These are phyloP conservation scores for Teunomyces atbi DNA, from an alignment of 805 yeast genomes.

Conservation along the genomic window DNA sequence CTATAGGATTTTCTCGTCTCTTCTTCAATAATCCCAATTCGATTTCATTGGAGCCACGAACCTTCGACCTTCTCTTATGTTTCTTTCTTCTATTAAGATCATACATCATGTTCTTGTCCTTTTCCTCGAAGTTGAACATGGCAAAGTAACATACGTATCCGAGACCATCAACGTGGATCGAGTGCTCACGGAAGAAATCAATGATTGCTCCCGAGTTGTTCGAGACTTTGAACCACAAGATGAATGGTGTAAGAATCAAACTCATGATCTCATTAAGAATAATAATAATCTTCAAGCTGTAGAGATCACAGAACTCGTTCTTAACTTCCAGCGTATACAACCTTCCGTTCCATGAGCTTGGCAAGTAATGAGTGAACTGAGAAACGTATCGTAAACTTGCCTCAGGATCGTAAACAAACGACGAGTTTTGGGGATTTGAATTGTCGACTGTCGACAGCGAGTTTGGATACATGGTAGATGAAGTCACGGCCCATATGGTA, in stretches of 20 bases:
- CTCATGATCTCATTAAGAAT: constrained; percentile 78
- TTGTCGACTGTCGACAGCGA: constrained; percentile 23
- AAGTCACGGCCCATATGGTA: constrained; percentile 79
- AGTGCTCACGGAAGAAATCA: constrained; percentile 87
- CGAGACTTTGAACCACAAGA: constrained; percentile 84
- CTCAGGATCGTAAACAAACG: constrained; percentile 86
- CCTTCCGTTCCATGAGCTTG: constrained; percentile 80
- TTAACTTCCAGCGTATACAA: constrained; percentile 85
- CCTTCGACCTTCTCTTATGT: constrained; percentile 13
- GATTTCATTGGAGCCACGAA: constrained; percentile 10
- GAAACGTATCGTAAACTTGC: constrained; percentile 76
- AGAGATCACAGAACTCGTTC: constrained; percentile 74
- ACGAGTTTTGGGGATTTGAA: constrained; percentile 21
- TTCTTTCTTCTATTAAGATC: constrained; percentile 22
- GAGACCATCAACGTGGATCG: constrained; percentile 88
- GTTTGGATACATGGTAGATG: constrained; percentile 51
- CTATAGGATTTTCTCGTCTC: constrained; percentile 8
- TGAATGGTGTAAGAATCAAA: constrained; percentile 79
- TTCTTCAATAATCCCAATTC: constrained; percentile 17
- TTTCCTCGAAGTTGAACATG: constrained; percentile 77
- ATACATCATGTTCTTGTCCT: constrained; percentile 45
- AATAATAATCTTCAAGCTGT: constrained; percentile 68
- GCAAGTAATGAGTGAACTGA: constrained; percentile 86
- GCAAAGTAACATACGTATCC: constrained; percentile 96
- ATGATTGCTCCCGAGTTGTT: constrained; percentile 69